Conservation (phyloP, 257 asterid genomes). For the Schizonepeta tenuifolia region DNA sequence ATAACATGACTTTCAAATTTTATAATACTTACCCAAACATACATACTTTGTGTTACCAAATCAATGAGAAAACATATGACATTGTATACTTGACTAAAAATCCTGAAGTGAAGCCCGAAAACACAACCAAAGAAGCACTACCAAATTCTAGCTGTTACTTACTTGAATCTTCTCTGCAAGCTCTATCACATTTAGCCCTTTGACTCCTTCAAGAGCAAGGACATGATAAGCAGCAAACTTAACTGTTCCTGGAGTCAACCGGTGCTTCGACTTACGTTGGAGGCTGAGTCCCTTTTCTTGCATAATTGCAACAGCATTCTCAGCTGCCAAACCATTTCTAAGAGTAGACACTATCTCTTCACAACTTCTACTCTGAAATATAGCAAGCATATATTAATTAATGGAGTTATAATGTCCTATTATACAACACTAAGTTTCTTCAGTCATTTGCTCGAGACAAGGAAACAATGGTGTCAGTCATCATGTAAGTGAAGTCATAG, state of each 20-base stretch:
- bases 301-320: slow-evolving; percentile 91
- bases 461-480: background rate
- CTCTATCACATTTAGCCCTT: slow-evolving; percentile 89
- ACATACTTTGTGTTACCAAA: background rate
- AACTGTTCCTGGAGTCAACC: slow-evolving; percentile 98
- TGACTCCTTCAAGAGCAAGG: slow-evolving; percentile 98
- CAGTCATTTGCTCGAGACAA: background rate
- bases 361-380: slow-evolving; percentile 80
- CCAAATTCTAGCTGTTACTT: slow-evolving; percentile 31
- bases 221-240: slow-evolving; percentile 99
- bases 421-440: slow-evolving; percentile 14
- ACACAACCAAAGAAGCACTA: slow-evolving; percentile 8
- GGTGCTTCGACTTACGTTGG: slow-evolving; percentile 91
- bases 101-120: background rate
- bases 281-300: slow-evolving; percentile 81
- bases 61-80: background rate
- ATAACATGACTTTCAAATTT: background rate
- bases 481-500: slow-evolving; percentile 9
- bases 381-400: slow-evolving; percentile 25
- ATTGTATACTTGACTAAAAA: background rate
- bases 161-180: slow-evolving; percentile 99
- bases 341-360: slow-evolving; percentile 85
- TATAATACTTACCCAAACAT: background rate
- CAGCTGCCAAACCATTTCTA: slow-evolving; percentile 94
- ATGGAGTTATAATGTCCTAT: slow-evolving; percentile 19